phyloP scores from a whole-genome alignment of 768 basidiomycete species.

The Suillus sp. region DNA sequence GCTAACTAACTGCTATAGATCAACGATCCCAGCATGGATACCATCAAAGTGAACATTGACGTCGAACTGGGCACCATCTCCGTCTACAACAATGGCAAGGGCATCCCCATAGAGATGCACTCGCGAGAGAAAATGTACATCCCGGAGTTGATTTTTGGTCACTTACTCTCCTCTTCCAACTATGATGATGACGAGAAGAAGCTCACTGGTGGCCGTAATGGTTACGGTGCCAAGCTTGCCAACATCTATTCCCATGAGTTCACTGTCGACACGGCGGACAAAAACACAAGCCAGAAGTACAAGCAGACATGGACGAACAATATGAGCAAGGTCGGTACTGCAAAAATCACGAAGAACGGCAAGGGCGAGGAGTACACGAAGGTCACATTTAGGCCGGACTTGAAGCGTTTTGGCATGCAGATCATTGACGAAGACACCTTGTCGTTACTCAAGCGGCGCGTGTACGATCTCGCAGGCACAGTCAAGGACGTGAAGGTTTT shows the following conservation, averaged over 20 bases:
- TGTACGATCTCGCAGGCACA: constrained; percentile 97
- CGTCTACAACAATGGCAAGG: constrained; percentile 92
- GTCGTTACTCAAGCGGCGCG: constrained; percentile 87
- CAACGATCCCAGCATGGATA: constrained; percentile 90
- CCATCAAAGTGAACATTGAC: constrained; percentile 86
- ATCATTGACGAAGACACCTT: constrained; percentile 89
- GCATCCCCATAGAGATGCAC: constrained; percentile 97
- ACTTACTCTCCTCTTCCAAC: constrained; percentile 92
- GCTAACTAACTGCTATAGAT: constrained; percentile 53
- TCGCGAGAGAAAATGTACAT: constrained; percentile 92
- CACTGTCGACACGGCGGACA: constrained; percentile 94
- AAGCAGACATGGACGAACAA: constrained; percentile 94
- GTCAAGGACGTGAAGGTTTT: constrained; percentile 91
- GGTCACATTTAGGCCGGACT: constrained; percentile 91
- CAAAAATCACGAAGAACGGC: constrained; percentile 91
- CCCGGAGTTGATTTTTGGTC: constrained; percentile 96
- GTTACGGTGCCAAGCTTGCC: constrained; percentile 96
- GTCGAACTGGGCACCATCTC: constrained; percentile 83
- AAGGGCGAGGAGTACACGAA: constrained; percentile 90
- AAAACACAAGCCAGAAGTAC: constrained; percentile 84
- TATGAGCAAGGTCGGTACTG: constrained; percentile 84
- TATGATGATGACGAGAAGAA: constrained; percentile 99
- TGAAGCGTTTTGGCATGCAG: constrained; percentile 90
- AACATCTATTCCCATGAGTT: constrained; percentile 99
- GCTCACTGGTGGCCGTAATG: constrained; percentile 96